A percentile compares a stretch with the other conserved stretches of the same genome.
phyloP scores from a whole-genome alignment of 1,284 basidiomycete genomes.

The Chalciporus sp. region DNA sequence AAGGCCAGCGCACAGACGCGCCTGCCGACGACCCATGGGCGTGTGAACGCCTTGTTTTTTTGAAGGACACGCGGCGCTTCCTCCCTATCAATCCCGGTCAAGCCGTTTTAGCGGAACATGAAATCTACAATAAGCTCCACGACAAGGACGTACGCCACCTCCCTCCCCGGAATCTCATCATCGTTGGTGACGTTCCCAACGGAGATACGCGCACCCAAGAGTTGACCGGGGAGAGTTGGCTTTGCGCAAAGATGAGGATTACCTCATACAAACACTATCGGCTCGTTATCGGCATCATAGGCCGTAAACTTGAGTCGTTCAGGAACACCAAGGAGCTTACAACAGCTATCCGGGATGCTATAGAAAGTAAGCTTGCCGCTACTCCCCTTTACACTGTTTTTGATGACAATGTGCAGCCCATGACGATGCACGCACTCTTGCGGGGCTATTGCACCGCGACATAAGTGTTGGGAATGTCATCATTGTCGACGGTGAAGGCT shows the following conservation, averaged over 20 bases:
- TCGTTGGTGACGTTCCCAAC: background rate
- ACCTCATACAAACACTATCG: constrained; percentile 3
- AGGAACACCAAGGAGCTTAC: background rate
- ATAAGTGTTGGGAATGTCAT: background rate
- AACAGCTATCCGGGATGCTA: background rate
- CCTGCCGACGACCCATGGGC: background rate
- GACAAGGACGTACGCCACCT: constrained; percentile 15
- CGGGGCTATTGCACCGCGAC: background rate
- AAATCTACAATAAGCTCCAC: constrained; percentile 20
- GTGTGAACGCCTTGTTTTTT: constrained; percentile 13
- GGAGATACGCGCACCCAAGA: background rate
- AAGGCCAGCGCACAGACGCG: too few species aligned
- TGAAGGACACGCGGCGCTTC: constrained; percentile 31
- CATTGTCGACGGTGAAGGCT: background rate
- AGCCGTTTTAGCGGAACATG: constrained; percentile 16
- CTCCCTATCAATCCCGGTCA: constrained; percentile 6
- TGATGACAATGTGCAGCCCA: background rate
- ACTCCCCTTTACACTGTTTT: background rate
- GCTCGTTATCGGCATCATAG: background rate
- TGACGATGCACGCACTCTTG: background rate
- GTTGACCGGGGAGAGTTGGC: background rate
- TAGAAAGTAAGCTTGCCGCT: background rate
- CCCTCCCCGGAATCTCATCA: constrained; percentile 3
- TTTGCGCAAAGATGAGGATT: background rate
- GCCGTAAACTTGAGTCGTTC: background rate